Evolutionary conservation across 1,284 basidiomycete genomes (phyloP), one percentile per base, ranked within the genome.

Genomic region (Ceratorhiza oryzae-sativae): DNA sequence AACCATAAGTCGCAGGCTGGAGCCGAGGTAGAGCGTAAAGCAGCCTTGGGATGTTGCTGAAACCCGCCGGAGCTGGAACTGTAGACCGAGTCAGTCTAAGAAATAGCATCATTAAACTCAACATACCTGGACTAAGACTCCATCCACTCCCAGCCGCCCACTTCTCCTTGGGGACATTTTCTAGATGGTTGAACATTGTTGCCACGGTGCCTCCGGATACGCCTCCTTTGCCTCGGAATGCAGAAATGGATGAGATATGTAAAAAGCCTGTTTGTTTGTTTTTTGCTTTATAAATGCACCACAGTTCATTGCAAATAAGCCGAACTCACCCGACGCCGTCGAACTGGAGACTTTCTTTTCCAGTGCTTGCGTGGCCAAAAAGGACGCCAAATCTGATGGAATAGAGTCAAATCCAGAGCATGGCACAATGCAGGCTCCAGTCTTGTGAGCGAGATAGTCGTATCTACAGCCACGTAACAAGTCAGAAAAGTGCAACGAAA

Each of bases 201-300:
- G 83, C 82, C 18, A 92, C 77, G 0, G 92, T 90, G 6, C 94
- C 94, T 0, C 91, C 91, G 0, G 90, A 92, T 1, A 91, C 75
- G 18, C 83, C 78, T 12, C 87, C 87, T 0, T 78, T 79, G n/a
- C 88, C 27, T 6, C 80, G 77, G 78, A 86, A 88, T 30, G 86
- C 87, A 0, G 86, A 81, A 51, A 80, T 80, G 1, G 83, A 82
- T 76, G 79, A 73, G 6, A 70, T 48, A 20, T 56, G 36, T n/a
- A n/a, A n/a, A n/a, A n/a, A n/a, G n/a, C n/a, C n/a, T n/a, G n/a
- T n/a, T n/a, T 27, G 30, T 4, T 12, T 41, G 81, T 76, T 20
- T 42, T 58, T 84, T 45, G 30, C 32, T 20, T 30, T 18, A 18
- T 25, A 32, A 25, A 13, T 1, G 1, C 18, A 34, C 8, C 5